phyloP scores from a whole-genome alignment of 192 early-diverging fungal genomes.

The Entomortierella chlamydospora region DNA sequence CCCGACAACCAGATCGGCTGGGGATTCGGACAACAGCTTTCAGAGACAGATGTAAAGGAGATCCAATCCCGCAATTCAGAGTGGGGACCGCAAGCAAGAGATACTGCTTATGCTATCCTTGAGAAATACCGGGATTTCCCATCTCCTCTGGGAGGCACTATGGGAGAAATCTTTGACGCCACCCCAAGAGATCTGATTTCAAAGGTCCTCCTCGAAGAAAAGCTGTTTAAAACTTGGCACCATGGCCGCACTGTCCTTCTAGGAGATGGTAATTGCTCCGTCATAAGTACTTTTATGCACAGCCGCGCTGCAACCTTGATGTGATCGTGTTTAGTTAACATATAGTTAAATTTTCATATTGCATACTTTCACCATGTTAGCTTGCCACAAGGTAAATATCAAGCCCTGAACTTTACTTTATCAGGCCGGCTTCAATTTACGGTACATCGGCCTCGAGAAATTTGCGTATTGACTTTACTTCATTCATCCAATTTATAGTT shows the following conservation, averaged over 20 bases:
- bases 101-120: neutral
- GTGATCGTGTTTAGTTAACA: neutral
- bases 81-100: conserved; percentile 1
- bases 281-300: neutral
- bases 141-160: neutral
- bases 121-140: neutral
- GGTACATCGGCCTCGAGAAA: too few species aligned
- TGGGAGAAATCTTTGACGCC: conserved; percentile 6
- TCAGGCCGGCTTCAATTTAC: too few species aligned
- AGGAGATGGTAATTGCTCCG: conserved; percentile 8
- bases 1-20: neutral
- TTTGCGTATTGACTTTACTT: too few species aligned
- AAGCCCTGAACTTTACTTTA: too few species aligned
- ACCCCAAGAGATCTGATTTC: conserved; percentile 4
- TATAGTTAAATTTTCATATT: too few species aligned
- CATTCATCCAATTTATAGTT: too few species aligned
- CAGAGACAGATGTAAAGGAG: neutral
- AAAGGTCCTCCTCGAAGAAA: conserved; percentile 6
- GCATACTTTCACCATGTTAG: too few species aligned
- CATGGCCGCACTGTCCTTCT: neutral
- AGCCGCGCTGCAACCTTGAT: too few species aligned
- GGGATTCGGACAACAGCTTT: neutral
- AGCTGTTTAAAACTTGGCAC: conserved; percentile 4
- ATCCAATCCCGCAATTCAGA: neutral
- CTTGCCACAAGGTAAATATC: neutral